A percentile compares a stretch with the other conserved stretches of the same genome.
These are phyloP conservation scores for Balakata baccata DNA, from an alignment of 345 rosid genomes.

Conservation along the genomic window DNA sequence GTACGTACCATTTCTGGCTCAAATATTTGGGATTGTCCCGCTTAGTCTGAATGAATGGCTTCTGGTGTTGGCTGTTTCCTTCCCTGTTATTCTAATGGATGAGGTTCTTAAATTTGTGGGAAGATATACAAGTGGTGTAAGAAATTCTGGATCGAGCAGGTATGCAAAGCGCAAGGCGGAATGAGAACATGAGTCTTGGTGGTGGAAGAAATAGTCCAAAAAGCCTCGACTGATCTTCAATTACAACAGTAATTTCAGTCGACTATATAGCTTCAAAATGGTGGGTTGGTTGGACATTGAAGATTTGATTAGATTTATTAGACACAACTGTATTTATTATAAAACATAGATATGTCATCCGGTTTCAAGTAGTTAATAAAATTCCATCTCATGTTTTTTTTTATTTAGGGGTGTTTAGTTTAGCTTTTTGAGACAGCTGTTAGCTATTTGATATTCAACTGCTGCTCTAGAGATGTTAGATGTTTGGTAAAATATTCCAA, in stretches of 20 bases:
- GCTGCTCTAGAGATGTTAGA: too few relatives aligned
- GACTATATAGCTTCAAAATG: neutral
- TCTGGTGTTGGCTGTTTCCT: slow-evolving; percentile 65
- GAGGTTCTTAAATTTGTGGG: slow-evolving; percentile 81
- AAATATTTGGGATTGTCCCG: slow-evolving; percentile 75
- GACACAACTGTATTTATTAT: neutral
- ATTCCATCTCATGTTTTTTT: neutral
- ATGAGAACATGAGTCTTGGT: slow-evolving; percentile 11
- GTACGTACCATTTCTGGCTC: slow-evolving; percentile 84
- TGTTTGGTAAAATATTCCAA: too few relatives aligned
- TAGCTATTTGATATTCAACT: too few relatives aligned
- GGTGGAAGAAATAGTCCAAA: neutral
- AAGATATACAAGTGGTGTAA: slow-evolving; percentile 47
- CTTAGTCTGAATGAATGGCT: slow-evolving; percentile 87
- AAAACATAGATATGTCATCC: neutral
- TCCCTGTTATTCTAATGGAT: slow-evolving; percentile 82
- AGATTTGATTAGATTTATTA: slow-evolving; percentile 14
- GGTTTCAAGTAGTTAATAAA: neutral
- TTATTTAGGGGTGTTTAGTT: too few relatives aligned
- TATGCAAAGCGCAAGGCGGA: slow-evolving; percentile 56
- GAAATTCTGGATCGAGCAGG: slow-evolving; percentile 33
- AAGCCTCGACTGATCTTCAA: neutral
- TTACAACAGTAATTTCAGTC: neutral
- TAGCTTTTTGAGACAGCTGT: too few relatives aligned
- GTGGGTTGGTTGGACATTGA: neutral